These are phyloP conservation scores for Coprinopsis marcescibilis DNA, from an alignment of 768 basidiomycete species.

Conservation along the genomic window DNA sequence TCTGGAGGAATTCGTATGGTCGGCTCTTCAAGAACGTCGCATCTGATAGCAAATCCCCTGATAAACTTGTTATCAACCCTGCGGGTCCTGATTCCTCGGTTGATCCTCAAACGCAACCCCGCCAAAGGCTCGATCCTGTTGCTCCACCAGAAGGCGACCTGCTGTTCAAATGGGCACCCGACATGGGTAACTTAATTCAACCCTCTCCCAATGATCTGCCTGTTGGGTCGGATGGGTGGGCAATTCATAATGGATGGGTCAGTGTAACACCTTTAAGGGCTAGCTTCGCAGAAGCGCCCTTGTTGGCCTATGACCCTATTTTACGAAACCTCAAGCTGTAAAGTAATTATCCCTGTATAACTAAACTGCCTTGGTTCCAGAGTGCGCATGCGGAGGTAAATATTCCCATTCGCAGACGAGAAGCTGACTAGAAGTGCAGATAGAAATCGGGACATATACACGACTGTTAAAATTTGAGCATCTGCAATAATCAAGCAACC, in stretches of 20 bases:
- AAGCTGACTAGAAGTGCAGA: too few relatives aligned
- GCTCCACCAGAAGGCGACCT: conserved; percentile 37
- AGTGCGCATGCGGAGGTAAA: too few relatives aligned
- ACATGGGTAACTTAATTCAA: conserved; percentile 61
- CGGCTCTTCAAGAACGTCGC: conserved; percentile 61
- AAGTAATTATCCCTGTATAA: neutral
- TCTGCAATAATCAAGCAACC: too few relatives aligned
- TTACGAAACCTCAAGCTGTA: conserved; percentile 58
- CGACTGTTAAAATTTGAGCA: too few relatives aligned
- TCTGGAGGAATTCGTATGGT: conserved; percentile 86
- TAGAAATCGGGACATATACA: too few relatives aligned
- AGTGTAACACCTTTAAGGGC: conserved; percentile 78
- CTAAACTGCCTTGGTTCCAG: neutral
- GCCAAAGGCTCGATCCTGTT: conserved; percentile 7
- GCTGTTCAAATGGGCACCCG: conserved; percentile 67
- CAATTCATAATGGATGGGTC: conserved; percentile 59
- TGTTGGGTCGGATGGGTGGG: conserved; percentile 79
- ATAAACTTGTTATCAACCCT: conserved; percentile 23
- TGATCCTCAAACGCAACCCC: conserved; percentile 14
- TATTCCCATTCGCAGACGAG: too few relatives aligned
- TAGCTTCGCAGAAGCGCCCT: conserved; percentile 60
- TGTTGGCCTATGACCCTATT: conserved; percentile 24
- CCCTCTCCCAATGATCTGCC: conserved; percentile 58
- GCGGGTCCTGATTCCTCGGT: conserved; percentile 40
- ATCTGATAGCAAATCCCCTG: conserved; percentile 12